A percentile compares a stretch with the other conserved stretches of the same genome.
Evolutionary conservation across 345 rosid species (phyloP).

Genomic region (Lenwebbia sp.): DNA sequence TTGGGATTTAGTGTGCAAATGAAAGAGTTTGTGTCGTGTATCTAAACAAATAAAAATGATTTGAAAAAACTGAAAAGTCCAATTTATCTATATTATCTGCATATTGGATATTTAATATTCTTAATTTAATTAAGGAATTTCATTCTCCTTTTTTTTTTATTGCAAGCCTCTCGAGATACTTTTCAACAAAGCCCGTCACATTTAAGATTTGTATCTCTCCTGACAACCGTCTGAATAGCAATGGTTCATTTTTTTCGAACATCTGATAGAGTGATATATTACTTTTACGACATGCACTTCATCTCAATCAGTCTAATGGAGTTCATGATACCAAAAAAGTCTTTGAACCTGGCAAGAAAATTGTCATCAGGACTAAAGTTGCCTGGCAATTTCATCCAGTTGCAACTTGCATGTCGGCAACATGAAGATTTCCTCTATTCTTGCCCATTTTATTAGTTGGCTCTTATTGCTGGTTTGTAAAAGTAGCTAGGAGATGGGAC

Average conservation of each 20-base stretch:
- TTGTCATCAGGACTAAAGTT: background rate
- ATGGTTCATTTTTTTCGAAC: background rate
- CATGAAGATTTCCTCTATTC: background rate
- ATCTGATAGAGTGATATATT: background rate
- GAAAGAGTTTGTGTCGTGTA: background rate
- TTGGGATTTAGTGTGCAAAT: background rate
- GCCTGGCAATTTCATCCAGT: background rate
- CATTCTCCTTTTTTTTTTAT: background rate
- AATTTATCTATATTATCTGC: background rate
- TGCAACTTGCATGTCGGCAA: background rate
- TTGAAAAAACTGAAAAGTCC: background rate
- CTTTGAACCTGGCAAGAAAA: background rate
- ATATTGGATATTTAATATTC: background rate
- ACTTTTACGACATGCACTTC: background rate
- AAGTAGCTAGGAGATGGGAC: background rate
- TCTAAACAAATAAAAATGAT: background rate
- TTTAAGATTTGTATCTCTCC: background rate
- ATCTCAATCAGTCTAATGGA: too few species aligned
- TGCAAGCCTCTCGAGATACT: background rate
- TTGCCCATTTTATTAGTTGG: background rate
- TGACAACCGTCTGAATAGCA: background rate
- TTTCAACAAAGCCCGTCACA: background rate
- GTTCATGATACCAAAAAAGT: too few species aligned
- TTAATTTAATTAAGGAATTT: too few species aligned
- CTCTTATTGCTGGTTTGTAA: background rate